Conservation (phyloP, 768 basidiomycete species). For the Piloderma croceum region DNA sequence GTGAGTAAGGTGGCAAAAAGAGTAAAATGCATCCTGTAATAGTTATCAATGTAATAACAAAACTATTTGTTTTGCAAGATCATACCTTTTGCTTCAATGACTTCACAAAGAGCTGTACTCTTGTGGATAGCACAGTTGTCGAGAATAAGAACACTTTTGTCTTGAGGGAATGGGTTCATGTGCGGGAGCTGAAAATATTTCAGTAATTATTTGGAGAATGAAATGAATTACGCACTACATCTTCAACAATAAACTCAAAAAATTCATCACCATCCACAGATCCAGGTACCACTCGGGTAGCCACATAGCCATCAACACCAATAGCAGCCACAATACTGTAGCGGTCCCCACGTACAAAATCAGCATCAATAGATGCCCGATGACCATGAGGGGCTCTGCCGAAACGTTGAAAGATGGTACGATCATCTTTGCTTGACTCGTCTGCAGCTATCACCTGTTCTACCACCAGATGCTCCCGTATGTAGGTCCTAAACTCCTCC, state of each 20-base stretch:
- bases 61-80: too few species aligned
- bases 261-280: constrained; percentile 27
- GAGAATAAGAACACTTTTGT: too few species aligned
- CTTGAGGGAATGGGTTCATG: too few species aligned
- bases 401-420: constrained; percentile 17
- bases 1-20: constrained; percentile 31
- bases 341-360: too few species aligned
- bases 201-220: neutral
- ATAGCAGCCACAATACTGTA: too few species aligned
- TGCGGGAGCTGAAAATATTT: constrained; percentile 11
- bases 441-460: too few species aligned
- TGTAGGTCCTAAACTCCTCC: constrained; percentile 7
- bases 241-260: constrained; percentile 21
- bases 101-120: too few species aligned
- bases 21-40: constrained; percentile 17
- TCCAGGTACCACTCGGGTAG: constrained; percentile 19
- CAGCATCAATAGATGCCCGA: constrained; percentile 10
- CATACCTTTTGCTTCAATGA: too few species aligned
- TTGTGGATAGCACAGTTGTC: too few species aligned
- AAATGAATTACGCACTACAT: constrained; percentile 15
- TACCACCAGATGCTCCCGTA: too few species aligned
- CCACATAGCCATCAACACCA: constrained; percentile 23
- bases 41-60: constrained; percentile 1
- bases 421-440: too few species aligned
- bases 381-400: constrained; percentile 19